phyloP scores from a whole-genome alignment of 2,329 filamentous ascomycete genomes.

The Xylaria sp. region DNA sequence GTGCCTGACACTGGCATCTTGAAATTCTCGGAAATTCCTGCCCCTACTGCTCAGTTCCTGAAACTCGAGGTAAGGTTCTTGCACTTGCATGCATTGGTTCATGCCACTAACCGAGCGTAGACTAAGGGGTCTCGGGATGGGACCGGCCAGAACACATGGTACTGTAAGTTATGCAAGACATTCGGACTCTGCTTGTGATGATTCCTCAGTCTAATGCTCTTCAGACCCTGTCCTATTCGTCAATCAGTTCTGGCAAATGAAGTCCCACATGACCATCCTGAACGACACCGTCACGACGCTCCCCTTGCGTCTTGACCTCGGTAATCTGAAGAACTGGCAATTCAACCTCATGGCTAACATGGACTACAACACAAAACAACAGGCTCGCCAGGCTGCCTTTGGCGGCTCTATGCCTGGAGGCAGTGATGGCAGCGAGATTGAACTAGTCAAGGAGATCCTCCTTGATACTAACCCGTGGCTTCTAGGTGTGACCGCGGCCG shows the following conservation, averaged over 20 bases:
- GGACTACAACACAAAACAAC: slow-evolving; percentile 82
- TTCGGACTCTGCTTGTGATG: not conserved
- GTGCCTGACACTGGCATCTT: slow-evolving; percentile 73
- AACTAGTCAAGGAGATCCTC: slow-evolving; percentile 94
- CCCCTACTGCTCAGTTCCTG: slow-evolving; percentile 71
- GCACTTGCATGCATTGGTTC: not conserved
- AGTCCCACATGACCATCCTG: slow-evolving; percentile 80
- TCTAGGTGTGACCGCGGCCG: slow-evolving; percentile 74
- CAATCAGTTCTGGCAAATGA: slow-evolving; percentile 97
- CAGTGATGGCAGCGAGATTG: slow-evolving; percentile 88
- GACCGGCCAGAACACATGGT: slow-evolving; percentile 86
- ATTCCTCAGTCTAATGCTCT: slow-evolving; percentile 30
- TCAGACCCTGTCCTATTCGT: slow-evolving; percentile 77
- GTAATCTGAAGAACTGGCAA: slow-evolving; percentile 82
- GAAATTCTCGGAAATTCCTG: slow-evolving; percentile 61
- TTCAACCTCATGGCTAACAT: slow-evolving; percentile 79
- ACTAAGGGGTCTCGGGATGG: slow-evolving; percentile 74
- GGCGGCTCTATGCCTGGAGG: slow-evolving; percentile 64
- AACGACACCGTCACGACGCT: slow-evolving; percentile 83
- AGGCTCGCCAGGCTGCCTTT: slow-evolving; percentile 69
- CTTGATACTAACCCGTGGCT: slow-evolving; percentile 89
- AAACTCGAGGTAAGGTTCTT: slow-evolving; percentile 56
- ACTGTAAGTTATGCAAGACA: slow-evolving; percentile 46
- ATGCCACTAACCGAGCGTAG: slow-evolving; percentile 18
- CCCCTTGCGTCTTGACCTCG: slow-evolving; percentile 76